These are phyloP conservation scores for Diospyros kaki DNA, from an alignment of 148 eudicot genomes.

Conservation along the genomic window DNA sequence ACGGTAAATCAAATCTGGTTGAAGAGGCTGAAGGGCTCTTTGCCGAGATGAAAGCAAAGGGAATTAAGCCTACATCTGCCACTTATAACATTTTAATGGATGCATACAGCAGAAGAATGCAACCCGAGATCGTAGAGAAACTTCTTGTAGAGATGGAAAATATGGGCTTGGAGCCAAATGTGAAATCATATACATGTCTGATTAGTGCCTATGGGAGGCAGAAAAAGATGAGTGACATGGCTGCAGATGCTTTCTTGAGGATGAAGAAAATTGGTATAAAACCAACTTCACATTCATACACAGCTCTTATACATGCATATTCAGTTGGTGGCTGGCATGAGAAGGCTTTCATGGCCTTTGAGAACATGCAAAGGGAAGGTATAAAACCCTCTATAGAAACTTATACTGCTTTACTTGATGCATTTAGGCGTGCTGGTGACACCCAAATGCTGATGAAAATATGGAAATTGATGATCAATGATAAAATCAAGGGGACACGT, in stretches of 20 bases:
- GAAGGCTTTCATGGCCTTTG: constrained; percentile 73
- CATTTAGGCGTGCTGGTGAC: constrained; percentile 89
- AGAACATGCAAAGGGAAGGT: constrained; percentile 71
- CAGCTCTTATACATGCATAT: constrained; percentile 86
- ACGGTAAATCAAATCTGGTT: constrained; percentile 57
- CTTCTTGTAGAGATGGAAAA: constrained; percentile 70
- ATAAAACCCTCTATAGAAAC: constrained; percentile 83
- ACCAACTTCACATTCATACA: constrained; percentile 87
- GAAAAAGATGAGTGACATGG: constrained; percentile 87
- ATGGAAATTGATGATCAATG: constrained; percentile 81
- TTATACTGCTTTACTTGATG: constrained; percentile 82
- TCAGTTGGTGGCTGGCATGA: constrained; percentile 81
- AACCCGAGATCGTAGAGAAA: constrained; percentile 79
- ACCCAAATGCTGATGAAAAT: constrained; percentile 61
- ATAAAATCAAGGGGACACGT: constrained; percentile 67
- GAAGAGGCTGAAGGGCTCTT: constrained; percentile 96
- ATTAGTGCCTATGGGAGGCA: constrained; percentile 86
- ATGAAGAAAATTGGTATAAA: constrained; percentile 79
- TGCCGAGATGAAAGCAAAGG: constrained; percentile 70
- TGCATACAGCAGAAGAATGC: constrained; percentile 85
- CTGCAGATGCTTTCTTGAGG: constrained; percentile 80
- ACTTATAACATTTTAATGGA: constrained; percentile 84
- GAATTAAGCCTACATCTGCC: constrained; percentile 58
- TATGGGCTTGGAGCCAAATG: constrained; percentile 64
- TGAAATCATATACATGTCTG: constrained; percentile 72